Evolutionary conservation across 2,329 filamentous ascomycete genomes (phyloP).

Genomic region (Tricladium varicosporioides): DNA sequence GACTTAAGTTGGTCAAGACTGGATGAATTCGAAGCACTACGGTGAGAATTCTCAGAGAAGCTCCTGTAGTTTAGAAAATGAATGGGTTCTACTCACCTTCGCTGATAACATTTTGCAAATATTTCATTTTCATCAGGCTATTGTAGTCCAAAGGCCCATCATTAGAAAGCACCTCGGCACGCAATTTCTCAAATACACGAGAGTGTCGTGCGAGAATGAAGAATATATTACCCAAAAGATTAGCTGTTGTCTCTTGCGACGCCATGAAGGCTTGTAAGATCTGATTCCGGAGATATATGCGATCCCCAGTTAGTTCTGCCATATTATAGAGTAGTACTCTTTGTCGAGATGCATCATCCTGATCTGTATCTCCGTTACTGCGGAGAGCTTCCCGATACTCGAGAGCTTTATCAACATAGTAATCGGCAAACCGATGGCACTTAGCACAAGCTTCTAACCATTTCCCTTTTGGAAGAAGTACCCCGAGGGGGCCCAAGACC

Average conservation of each 20-base stretch:
- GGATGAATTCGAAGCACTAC: neutral
- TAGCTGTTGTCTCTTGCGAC: neutral
- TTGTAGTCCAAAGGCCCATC: neutral
- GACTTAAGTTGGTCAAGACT: neutral
- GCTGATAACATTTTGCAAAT: neutral
- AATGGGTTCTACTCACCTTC: neutral
- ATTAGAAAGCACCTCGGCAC: neutral
- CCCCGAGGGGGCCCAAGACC: neutral
- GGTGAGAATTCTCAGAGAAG: neutral
- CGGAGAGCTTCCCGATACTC: neutral
- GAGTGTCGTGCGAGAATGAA: neutral
- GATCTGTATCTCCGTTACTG: neutral
- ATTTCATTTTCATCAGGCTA: neutral
- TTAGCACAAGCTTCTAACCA: neutral
- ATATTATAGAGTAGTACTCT: slow-evolving; percentile 44
- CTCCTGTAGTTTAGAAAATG: too few species aligned
- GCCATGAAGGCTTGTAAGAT: slow-evolving; percentile 4
- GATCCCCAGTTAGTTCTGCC: slow-evolving; percentile 1
- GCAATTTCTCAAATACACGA: neutral
- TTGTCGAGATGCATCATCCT: neutral
- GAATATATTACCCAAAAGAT: neutral
- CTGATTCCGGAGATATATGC: neutral
- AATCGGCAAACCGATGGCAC: neutral
- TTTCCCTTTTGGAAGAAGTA: neutral
- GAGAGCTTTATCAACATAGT: neutral